phyloP scores from a whole-genome alignment of 2,329 filamentous ascomycete species.

The Teratosphaeria zuluensis region DNA sequence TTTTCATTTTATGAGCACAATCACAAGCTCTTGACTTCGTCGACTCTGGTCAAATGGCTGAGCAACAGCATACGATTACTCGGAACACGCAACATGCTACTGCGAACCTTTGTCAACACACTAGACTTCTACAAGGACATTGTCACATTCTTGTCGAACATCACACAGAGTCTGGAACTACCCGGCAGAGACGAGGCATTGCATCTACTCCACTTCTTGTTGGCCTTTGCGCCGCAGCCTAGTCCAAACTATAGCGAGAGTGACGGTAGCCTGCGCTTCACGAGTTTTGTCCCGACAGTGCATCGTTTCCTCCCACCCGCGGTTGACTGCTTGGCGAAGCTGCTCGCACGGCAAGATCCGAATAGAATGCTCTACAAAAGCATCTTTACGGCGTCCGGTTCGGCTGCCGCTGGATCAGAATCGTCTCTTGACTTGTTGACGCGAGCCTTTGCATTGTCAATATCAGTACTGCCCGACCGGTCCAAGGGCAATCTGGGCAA shows the following conservation, averaged over 20 bases:
- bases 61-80: constrained; percentile 76
- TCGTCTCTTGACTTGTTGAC: constrained; percentile 73
- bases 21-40: constrained; percentile 62
- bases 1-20: constrained; percentile 79
- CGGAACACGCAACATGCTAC: constrained; percentile 77
- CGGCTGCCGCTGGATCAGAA: constrained; percentile 20
- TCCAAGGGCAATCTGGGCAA: constrained; percentile 44
- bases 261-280: constrained; percentile 55
- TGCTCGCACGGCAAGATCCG: constrained; percentile 85
- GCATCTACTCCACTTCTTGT: constrained; percentile 76
- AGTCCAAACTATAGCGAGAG: constrained; percentile 44
- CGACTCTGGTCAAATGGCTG: constrained; percentile 71
- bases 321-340: constrained; percentile 80
- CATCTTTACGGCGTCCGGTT: constrained; percentile 61
- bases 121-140: constrained; percentile 97
- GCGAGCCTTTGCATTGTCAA: constrained; percentile 73
- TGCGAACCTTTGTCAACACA: constrained; percentile 73
- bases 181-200: constrained; percentile 79
- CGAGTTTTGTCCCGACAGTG: constrained; percentile 66
- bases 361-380: constrained; percentile 77
- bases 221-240: constrained; percentile 80
- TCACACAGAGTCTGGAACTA: constrained; percentile 66
- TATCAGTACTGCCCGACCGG: constrained; percentile 72
- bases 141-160: constrained; percentile 78
- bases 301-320: constrained; percentile 86